Base-by-base conservation (phyloP, 768 basidiomycete species). In the Termitomyces sp. region DNA sequence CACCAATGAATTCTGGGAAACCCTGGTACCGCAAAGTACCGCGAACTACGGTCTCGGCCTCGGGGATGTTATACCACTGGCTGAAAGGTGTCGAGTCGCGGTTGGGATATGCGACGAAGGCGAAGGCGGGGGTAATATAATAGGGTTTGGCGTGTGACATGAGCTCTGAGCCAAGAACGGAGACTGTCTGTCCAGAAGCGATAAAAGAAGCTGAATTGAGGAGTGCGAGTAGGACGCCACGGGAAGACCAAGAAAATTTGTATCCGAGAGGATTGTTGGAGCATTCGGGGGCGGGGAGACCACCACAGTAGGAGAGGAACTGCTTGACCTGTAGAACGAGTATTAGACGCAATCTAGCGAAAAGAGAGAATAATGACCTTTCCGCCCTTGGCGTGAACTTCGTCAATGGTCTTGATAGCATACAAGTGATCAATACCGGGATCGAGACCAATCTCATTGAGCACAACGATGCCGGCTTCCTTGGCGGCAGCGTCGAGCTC, bases 241-340 rank as follows among this genome's bases (percentile, higher is more conserved):
- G 89, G 8, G 94, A 91, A 7, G 94, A 96, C 97, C 97, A 98
- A 38, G 94, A 97, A 77, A 99, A 98, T 72, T 98, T 98, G 85
- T 98, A 99, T 12, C 96, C 96, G 57, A 98, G 87, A 2, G 97
- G 94, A 77, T 98, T 99, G 67, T 87, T 86, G 4, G 93, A 84
- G 68, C 88, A 88, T 65, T 92, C 88, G 7, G 94, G 92, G 0
- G 94, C 92, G 49, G 95, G 94, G 49, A 98, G 88, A 58, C 96
- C 96, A 68, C 95, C 94, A 63, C 96, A 98, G 82, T 93, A 97
- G 0, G 92, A 94, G 56, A 89, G 75, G 83, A 98, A 98, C 63
- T 90, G 77, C 68, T 91, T 94, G 74, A 96, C 79, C 90, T 92
- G 61, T 6, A 35, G 33, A 13, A 24, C 32, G 16, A 28, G 13